Evolutionary conservation across 2,329 filamentous ascomycete species (phyloP), one percentile per base, ranked within the genome.

Genomic region (Xylaria hypoxylon): DNA sequence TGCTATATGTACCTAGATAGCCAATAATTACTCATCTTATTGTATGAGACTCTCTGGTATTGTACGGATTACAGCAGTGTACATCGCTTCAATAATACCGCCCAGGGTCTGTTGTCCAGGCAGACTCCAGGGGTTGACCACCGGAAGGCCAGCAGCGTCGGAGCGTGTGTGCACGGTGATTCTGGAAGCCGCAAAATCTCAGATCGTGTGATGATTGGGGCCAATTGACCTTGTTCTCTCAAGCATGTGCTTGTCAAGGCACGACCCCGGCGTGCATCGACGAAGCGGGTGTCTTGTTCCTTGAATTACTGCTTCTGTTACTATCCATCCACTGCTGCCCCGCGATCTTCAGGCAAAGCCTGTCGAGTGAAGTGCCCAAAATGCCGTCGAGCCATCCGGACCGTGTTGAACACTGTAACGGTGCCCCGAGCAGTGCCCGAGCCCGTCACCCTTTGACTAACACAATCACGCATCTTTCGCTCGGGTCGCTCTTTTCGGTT

Each of bases 171-270:
- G 38, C 58, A 60, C 65, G 68, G 62, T 67, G 59, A 59, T 68
- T 69, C 60, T 69, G 44, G 62, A 62, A 71, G 62, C 60, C 51
- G 53, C 67, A 64, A 68, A 70, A 69, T 65, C 58, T 58, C 31
- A 70, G 64, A 70, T 71, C 68, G 62, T 69, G 70, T 70, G 70
- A 71, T 64, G 58, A 59, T 45, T 53, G 58, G 48, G 58, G 68
- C 45, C 19, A 52, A 45, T 56, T 44, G 35, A 45, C 47, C 63
- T 66, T 68, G 62, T 65, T 65, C 11, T 60, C 51, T 65, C 64
- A 50, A 68, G 68, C 56, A 70, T 67, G 56, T 50, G 48, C 42
- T 58, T 56, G 57, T 48, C 66, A 61, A 47, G 45, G 47, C 59
- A 44, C 38, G 45, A 24, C 53, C 62, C 66, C 62, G 64, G 64